Evolutionary conservation across 208 protist species (phyloP).

Genomic region (Acanthamoeba triangularis): DNA sequence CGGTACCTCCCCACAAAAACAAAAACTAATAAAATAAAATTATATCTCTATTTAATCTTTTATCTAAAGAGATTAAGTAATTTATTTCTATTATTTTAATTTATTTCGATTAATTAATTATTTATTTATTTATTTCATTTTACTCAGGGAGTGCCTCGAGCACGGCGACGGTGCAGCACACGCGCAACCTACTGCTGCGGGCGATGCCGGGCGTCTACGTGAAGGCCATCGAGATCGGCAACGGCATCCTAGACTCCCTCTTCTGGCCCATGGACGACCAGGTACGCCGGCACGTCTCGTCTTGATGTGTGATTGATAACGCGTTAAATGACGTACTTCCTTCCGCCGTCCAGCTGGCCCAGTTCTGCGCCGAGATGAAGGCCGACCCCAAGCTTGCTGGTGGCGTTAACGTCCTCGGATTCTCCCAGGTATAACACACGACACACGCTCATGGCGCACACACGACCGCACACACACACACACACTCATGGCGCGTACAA

Average conservation of each 20-base stretch:
- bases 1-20: neutral
- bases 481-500: neutral
- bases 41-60: too few relatives aligned
- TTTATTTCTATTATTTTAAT: neutral
- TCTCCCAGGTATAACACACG: conserved; percentile 58
- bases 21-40: too few relatives aligned
- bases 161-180: conserved; percentile 55
- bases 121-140: neutral
- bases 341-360: neutral
- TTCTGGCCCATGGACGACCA: conserved; percentile 58
- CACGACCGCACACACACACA: neutral
- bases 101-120: neutral
- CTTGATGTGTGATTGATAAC: too few relatives aligned
- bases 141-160: neutral
- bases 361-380: neutral
- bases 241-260: conserved; percentile 64
- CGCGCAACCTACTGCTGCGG: conserved; percentile 6
- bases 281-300: neutral
- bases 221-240: conserved; percentile 64
- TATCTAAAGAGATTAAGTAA: neutral
- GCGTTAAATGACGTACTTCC: too few relatives aligned
- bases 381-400: conserved; percentile 61
- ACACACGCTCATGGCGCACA: neutral
- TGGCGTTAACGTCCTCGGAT: conserved; percentile 63
- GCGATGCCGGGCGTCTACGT: conserved; percentile 70